Base-by-base conservation (phyloP, 805 yeast genomes). In the Nakazawaea siamensis region DNA sequence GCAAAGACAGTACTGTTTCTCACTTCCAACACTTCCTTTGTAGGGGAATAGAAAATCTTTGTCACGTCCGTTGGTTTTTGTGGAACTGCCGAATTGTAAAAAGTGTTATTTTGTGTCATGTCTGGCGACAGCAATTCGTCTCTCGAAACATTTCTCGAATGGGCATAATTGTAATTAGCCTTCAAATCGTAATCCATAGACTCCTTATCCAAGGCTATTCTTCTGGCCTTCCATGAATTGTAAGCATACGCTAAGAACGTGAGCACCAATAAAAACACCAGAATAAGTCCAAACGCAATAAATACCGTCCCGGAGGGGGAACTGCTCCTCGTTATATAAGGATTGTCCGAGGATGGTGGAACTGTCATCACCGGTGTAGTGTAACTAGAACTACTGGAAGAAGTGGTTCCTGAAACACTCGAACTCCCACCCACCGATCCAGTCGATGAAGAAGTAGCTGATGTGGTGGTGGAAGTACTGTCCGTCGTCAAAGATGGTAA, bases 281-380 rank as follows among this genome's bases (percentile, higher is more conserved):
- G 73, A 25, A 78, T 64, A 9, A 80, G 63, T 1, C 94, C 95
- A 28, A 84, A 80, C 0, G 83, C 80, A 34, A 86, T 85, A 57
- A 84, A 85, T 2, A 86, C 87, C 1, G 92, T 80, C 1, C 95
- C 95, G 31, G 72, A 66, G 1, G 87, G 84, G 30, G 66, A 62
- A 15, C 50, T 50, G 5, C 75, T 55, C 30, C 60, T 55, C 44
- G 68, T 56, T 14, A 85, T 63, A 47, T 68, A 76, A 9, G 95
- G 95, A 54, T 85, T 85, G 33, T 66, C 58, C 13, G 45, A 46
- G 27, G 72, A 64, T 2, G 78, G 60, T 0, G 94, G 94, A 10
- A 76, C 72, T 1, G 66, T 55, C 12, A 74, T 58, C 1, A 67
- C 43, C 2, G 79, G 78, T 7, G 73, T 62, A 15, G 73, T 65